These are phyloP conservation scores for Lophiostoma macrostomum DNA, from an alignment of 495 filamentous ascomycete genomes.

Conservation along the genomic window DNA sequence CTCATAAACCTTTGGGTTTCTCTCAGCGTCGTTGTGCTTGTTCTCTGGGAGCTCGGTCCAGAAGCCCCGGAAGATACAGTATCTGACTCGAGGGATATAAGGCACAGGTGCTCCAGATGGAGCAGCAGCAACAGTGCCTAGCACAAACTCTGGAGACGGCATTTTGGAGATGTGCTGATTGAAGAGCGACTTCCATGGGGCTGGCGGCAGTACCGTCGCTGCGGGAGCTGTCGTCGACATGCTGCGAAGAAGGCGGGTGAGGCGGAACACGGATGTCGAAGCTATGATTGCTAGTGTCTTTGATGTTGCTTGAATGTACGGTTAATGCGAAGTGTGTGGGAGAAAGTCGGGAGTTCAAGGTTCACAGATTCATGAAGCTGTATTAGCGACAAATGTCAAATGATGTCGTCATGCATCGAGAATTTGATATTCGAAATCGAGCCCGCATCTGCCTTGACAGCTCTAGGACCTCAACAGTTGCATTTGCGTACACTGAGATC, in stretches of 20 bases:
- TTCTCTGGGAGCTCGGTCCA: conserved; percentile 68
- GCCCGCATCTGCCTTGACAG: not conserved
- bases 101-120: conserved; percentile 29
- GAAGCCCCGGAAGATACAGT: conserved; percentile 77
- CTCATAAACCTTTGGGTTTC: conserved; percentile 65
- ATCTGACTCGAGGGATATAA: conserved; percentile 59
- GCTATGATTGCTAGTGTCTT: conserved; percentile 24
- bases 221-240: conserved; percentile 29
- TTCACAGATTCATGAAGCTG: too few species aligned
- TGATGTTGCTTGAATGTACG: too few species aligned
- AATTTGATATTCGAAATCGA: not conserved
- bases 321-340: too few species aligned
- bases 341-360: too few species aligned
- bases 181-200: conserved; percentile 69
- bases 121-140: conserved; percentile 60
- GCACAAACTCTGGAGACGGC: conserved; percentile 63
- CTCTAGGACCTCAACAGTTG: not conserved
- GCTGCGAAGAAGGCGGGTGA: conserved; percentile 23
- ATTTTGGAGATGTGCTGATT: conserved; percentile 61
- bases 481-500: too few species aligned
- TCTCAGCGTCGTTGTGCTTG: conserved; percentile 60
- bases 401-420: conserved; percentile 24
- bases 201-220: conserved; percentile 33
- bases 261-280: conserved; percentile 13
- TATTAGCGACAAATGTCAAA: too few species aligned